Evolutionary conservation across 2,329 filamentous ascomycete species (phyloP), one percentile per base, ranked within the genome.

Genomic region (Blumeria hordei): DNA sequence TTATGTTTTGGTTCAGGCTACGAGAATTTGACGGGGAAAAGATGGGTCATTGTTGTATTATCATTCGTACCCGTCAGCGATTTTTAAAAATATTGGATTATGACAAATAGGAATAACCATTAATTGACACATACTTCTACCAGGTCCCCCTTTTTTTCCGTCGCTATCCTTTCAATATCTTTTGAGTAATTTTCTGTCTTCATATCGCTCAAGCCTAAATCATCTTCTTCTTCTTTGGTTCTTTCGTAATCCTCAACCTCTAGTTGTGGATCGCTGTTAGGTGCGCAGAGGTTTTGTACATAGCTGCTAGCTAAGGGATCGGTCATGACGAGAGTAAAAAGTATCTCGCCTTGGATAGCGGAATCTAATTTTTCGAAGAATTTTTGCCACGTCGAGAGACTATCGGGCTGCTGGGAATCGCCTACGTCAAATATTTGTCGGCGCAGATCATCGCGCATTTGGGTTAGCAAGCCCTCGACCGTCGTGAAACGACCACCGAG

Each of bases 401-500:
- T 78, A 2, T 75, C 70, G 0, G 69, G 55, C 3, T 71, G 68
- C 68, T 95, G 78, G 0, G 86, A 92, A 70, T 98, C 92, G 18
- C 76, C 78, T 14, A 77, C 70, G 62, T 93, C 79, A 68, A 94
- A 98, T 59, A 96, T 94, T 65, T 93, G 86, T 52, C 76, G 77
- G 65, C 82, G 83, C 28, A 98, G 75, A 67, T 98, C 90, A 65
- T 92, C 82, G 58, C 88, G 84, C 57, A 98, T 85, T 66, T 98
- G 86, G 0, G 87, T 92, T 55, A 96, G 73, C 18, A 96, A 78
- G 58, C 92, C 92, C 68, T 98, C 92, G 18, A 98, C 82, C 0
- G 92, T 98, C 18, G 92, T 98, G 72, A 98, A 98, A 56, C 92
- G 82, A 16, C 92, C 92, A 58, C 92, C 92, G 16, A 98, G 78